Percentiles rank a stretch among this genome's conserved stretches.
Evolutionary conservation across 1,284 basidiomycete genomes (phyloP).

Genomic region (Flammula alnicola): DNA sequence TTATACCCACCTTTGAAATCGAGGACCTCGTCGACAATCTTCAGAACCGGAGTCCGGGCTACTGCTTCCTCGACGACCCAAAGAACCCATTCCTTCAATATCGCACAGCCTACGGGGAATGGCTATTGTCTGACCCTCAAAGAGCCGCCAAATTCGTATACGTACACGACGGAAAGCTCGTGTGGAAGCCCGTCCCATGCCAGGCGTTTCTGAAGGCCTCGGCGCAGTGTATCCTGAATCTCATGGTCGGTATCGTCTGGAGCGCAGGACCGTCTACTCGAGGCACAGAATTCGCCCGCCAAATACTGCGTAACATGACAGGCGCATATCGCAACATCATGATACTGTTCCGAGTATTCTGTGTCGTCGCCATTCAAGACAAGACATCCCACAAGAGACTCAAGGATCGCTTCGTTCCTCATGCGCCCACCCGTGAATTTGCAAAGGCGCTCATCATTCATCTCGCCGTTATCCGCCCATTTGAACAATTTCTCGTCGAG

Average conservation of each 20-base stretch:
- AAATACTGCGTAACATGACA: neutral
- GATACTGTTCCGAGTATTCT: constrained; percentile 3
- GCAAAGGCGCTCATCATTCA: neutral
- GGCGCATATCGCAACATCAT: constrained; percentile 2
- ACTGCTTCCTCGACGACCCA: constrained; percentile 13
- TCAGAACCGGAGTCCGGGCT: neutral
- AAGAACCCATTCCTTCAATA: constrained; percentile 1
- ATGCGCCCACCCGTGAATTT: constrained; percentile 6
- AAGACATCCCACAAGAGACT: constrained; percentile 14
- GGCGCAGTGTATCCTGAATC: neutral
- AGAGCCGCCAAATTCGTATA: neutral
- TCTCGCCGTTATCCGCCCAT: constrained; percentile 14
- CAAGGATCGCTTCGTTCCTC: constrained; percentile 8
- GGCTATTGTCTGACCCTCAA: constrained; percentile 6
- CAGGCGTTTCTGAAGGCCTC: neutral
- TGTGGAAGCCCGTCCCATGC: neutral
- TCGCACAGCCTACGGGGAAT: neutral
- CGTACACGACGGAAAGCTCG: neutral
- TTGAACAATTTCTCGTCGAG: constrained; percentile 7
- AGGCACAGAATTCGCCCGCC: constrained; percentile 4
- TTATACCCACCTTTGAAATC: constrained; percentile 1
- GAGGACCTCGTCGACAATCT: constrained; percentile 13
- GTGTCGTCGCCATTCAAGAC: constrained; percentile 8
- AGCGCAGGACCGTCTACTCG: neutral
- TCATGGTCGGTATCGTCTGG: neutral